phyloP scores from a whole-genome alignment of 805 yeast genomes.

The Zygoascus ofunaensis region DNA sequence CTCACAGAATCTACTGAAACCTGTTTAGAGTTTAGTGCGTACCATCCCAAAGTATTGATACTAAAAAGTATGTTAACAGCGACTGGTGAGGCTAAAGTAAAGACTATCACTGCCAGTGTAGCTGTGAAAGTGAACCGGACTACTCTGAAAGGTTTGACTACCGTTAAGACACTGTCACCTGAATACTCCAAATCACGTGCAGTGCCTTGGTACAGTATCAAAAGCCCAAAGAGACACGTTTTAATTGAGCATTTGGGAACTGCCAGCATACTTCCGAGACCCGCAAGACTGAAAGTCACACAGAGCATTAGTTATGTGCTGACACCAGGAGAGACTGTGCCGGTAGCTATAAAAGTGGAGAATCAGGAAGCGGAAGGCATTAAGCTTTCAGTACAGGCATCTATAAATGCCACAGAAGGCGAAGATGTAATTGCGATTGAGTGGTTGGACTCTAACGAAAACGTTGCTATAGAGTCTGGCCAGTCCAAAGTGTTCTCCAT shows the following conservation, averaged over 20 bases:
- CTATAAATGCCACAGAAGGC: slow-evolving; percentile 9
- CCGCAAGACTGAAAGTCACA: slow-evolving; percentile 20
- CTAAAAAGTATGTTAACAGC: neutral
- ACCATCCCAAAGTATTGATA: neutral
- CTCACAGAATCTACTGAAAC: neutral
- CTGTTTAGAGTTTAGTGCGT: neutral
- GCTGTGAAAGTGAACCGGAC: neutral
- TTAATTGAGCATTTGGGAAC: slow-evolving; percentile 6
- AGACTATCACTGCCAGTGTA: neutral
- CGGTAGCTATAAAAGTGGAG: slow-evolving; percentile 10
- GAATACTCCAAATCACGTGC: neutral
- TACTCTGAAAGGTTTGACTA: neutral
- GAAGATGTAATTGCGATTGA: neutral
- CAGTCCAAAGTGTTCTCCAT: slow-evolving; percentile 1
- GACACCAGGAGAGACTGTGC: slow-evolving; percentile 22
- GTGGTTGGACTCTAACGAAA: neutral
- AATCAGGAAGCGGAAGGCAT: slow-evolving; percentile 24
- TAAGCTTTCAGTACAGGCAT: slow-evolving; percentile 12
- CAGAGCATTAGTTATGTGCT: slow-evolving; percentile 16
- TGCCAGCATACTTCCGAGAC: slow-evolving; percentile 21
- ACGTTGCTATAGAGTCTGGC: neutral
- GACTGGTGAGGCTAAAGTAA: neutral
- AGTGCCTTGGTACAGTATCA: neutral
- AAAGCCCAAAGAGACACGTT: slow-evolving; percentile 6
- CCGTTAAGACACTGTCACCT: neutral